phyloP scores from a whole-genome alignment of 2,329 filamentous ascomycete genomes.

The Ophiostoma triangulosporum region DNA sequence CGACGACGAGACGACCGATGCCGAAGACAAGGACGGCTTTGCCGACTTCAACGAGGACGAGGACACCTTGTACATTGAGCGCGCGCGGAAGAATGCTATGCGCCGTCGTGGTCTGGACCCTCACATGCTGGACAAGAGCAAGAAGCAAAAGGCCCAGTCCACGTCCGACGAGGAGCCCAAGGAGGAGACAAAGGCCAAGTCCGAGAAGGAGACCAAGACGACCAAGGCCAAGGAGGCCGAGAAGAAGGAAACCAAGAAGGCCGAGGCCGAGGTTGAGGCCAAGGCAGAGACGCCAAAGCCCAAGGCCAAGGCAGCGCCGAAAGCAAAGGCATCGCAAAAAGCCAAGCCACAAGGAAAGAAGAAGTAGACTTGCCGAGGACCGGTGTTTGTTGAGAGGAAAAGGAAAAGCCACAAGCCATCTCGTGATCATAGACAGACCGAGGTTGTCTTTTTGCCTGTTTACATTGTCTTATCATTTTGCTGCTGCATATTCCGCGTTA shows the following conservation, averaged over 20 bases:
- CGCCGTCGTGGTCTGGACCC: conserved; percentile 63
- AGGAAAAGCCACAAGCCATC: too few species aligned
- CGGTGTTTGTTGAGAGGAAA: too few species aligned
- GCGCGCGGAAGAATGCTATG: conserved; percentile 60
- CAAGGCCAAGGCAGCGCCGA: conserved; percentile 9
- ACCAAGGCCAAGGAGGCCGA: conserved; percentile 10
- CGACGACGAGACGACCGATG: conserved; percentile 27
- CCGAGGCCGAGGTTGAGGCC: conserved; percentile 20
- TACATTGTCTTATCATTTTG: too few species aligned
- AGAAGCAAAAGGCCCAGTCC: background rate
- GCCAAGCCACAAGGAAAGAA: conserved; percentile 5
- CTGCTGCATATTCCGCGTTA: too few species aligned
- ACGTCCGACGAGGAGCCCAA: conserved; percentile 10
- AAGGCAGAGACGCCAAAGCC: conserved; percentile 4
- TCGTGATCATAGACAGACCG: too few species aligned
- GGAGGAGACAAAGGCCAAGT: background rate
- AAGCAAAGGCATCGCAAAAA: conserved; percentile 6
- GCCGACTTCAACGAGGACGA: conserved; percentile 63
- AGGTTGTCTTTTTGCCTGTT: too few species aligned
- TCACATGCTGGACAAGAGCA: conserved; percentile 35
- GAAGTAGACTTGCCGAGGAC: background rate
- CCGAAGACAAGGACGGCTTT: conserved; percentile 32
- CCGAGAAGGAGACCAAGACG: conserved; percentile 9
- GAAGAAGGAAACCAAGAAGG: conserved; percentile 10
- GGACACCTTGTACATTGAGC: conserved; percentile 57